These are phyloP conservation scores for Trametes coccinea DNA, from an alignment of 768 basidiomycete species.

Conservation along the genomic window DNA sequence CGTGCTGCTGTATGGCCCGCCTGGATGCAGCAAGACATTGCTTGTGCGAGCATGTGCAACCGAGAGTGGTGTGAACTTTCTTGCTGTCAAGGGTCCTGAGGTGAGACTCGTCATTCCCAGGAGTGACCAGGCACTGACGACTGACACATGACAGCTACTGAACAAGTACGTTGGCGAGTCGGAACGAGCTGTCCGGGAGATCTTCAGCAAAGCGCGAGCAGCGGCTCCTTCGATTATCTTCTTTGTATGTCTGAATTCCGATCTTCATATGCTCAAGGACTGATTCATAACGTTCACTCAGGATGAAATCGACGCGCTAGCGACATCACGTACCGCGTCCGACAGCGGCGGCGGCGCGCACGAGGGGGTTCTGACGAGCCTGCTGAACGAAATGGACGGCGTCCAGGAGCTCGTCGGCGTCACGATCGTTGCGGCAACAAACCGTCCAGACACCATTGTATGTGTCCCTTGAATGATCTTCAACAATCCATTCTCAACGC, in stretches of 20 bases:
- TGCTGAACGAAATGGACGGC: constrained; percentile 98
- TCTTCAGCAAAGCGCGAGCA: constrained; percentile 92
- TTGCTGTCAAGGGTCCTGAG: constrained; percentile 97
- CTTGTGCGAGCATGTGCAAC: constrained; percentile 90
- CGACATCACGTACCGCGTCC: constrained; percentile 64
- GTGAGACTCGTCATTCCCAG: constrained; percentile 41
- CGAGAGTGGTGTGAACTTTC: constrained; percentile 93
- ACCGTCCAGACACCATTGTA: constrained; percentile 90
- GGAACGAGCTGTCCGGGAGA: constrained; percentile 90
- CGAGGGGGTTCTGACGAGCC: constrained; percentile 88
- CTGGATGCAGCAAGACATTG: constrained; percentile 96
- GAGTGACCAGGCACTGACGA: too few relatives aligned
- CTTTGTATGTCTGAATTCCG: constrained; percentile 61
- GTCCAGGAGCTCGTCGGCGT: constrained; percentile 94
- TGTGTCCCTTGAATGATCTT: constrained; percentile 32
- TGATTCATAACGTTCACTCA: constrained; percentile 33
- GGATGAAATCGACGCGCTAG: constrained; percentile 98
- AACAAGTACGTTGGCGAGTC: constrained; percentile 99
- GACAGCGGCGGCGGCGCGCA: constrained; percentile 59
- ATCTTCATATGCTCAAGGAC: neutral
- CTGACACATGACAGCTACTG: constrained; percentile 59
- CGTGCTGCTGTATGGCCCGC: constrained; percentile 90
- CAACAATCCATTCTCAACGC: too few relatives aligned
- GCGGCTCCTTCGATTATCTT: constrained; percentile 96
- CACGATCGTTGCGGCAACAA: constrained; percentile 95